These are phyloP conservation scores for Purpureocillium takamizusanense DNA, from an alignment of 2,329 filamentous ascomycete species.

Conservation along the genomic window DNA sequence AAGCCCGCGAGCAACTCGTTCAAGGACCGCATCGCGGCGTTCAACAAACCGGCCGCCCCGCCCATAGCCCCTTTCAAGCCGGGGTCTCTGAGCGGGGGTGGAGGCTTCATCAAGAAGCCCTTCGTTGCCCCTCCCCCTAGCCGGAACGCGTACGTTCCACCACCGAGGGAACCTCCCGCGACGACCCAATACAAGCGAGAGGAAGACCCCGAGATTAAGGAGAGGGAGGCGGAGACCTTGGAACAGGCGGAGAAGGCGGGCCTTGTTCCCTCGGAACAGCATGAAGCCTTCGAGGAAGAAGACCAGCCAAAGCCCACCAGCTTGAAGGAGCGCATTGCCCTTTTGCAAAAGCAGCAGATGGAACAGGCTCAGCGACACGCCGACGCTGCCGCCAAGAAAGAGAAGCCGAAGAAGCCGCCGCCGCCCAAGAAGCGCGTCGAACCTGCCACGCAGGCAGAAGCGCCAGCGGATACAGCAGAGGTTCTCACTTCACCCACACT, in stretches of 20 bases:
- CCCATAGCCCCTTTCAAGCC: constrained; percentile 90
- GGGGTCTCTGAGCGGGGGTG: constrained; percentile 46
- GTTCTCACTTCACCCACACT: constrained; percentile 21
- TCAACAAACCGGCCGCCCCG: constrained; percentile 81
- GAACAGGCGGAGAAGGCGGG: constrained; percentile 63
- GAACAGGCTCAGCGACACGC: constrained; percentile 80
- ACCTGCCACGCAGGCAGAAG: constrained; percentile 21
- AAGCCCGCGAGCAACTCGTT: constrained; percentile 75
- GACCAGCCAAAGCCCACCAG: constrained; percentile 87
- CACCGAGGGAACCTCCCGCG: constrained; percentile 58
- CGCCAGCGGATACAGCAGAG: constrained; percentile 18
- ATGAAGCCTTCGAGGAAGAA: constrained; percentile 49
- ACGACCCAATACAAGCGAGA: constrained; percentile 77
- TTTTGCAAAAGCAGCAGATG: constrained; percentile 87
- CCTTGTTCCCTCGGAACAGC: constrained; percentile 33
- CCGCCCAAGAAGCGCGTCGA: constrained; percentile 57
- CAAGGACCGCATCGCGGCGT: constrained; percentile 91
- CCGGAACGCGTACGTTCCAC: constrained; percentile 81
- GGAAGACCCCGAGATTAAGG: constrained; percentile 68
- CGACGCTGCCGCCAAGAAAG: constrained; percentile 70
- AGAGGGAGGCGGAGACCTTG: constrained; percentile 55
- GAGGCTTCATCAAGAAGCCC: constrained; percentile 86
- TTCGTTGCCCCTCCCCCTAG: constrained; percentile 94
- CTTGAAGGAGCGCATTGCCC: constrained; percentile 88
- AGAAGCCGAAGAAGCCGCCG: constrained; percentile 70